phyloP scores from a whole-genome alignment of 2,329 filamentous ascomycete genomes.

The Neofusicoccum sp. region DNA sequence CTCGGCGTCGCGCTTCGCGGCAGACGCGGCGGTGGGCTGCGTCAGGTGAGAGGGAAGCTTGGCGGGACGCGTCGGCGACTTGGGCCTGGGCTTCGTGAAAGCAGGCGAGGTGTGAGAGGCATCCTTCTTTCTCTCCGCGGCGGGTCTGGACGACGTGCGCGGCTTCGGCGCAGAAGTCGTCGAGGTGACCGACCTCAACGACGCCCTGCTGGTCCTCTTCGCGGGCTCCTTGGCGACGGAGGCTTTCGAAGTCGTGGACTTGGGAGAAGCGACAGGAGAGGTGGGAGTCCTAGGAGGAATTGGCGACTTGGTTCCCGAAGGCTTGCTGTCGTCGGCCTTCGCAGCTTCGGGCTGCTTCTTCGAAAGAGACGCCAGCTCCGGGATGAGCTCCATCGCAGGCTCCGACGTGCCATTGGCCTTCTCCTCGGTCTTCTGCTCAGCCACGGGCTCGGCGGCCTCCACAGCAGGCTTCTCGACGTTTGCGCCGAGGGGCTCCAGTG shows the following conservation, averaged over 20 bases:
- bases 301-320: conserved; percentile 29
- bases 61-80: conserved; percentile 68
- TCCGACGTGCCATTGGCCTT: conserved; percentile 32
- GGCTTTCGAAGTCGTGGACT: conserved; percentile 14
- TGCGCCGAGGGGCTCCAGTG: conserved; percentile 12
- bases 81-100: conserved; percentile 40
- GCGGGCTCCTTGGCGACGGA: conserved; percentile 4
- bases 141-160: conserved; percentile 2
- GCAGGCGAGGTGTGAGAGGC: conserved; percentile 25
- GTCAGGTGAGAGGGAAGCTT: conserved; percentile 66
- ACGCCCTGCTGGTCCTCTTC: conserved; percentile 15
- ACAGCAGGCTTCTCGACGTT: neutral
- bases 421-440: neutral
- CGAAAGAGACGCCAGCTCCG: conserved; percentile 26
- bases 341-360: conserved; percentile 22
- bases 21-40: conserved; percentile 68
- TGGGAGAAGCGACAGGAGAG: conserved; percentile 13
- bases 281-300: conserved; percentile 17
- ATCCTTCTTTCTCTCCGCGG: conserved; percentile 10
- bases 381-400: no score
- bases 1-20: conserved; percentile 53
- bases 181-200: conserved; percentile 14
- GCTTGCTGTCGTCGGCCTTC: neutral
- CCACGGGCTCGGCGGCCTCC: neutral
- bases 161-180: conserved; percentile 7